These are phyloP conservation scores for Trichoderma breve DNA, from an alignment of 2,329 filamentous ascomycete species.

Conservation along the genomic window DNA sequence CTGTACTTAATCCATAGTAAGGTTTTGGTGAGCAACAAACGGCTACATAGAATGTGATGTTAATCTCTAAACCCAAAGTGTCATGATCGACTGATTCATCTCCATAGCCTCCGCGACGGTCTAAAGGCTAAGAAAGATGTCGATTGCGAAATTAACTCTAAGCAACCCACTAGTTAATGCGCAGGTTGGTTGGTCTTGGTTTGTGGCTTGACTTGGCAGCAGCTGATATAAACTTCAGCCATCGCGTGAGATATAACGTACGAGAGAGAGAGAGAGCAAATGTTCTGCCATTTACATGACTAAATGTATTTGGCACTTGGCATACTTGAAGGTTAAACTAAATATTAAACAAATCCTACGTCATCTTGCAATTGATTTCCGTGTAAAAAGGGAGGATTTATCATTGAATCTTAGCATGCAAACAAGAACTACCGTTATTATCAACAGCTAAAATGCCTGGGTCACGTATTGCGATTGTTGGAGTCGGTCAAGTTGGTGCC, in stretches of 20 bases:
- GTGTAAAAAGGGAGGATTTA: background rate
- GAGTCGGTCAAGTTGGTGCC: constrained; percentile 41
- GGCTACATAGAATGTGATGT: background rate
- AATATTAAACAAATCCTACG: background rate
- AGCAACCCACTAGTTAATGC: background rate
- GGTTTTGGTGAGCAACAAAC: background rate
- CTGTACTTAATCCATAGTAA: background rate
- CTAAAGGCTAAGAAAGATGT: background rate
- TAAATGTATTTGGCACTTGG: background rate
- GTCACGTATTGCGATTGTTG: background rate
- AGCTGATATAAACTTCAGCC: background rate
- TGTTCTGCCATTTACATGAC: background rate
- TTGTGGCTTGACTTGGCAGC: background rate
- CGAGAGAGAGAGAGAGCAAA: background rate
- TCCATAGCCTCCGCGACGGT: background rate
- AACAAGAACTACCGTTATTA: background rate
- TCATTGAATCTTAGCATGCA: background rate
- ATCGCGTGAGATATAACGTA: background rate
- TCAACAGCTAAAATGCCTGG: background rate
- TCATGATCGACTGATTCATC: background rate
- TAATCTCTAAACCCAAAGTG: background rate
- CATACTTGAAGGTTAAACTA: background rate
- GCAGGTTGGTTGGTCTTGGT: background rate
- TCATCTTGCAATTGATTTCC: background rate
- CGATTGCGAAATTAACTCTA: background rate